Conservation (phyloP, 2,329 filamentous ascomycete genomes). For the Ceratocystis alfenasii region DNA sequence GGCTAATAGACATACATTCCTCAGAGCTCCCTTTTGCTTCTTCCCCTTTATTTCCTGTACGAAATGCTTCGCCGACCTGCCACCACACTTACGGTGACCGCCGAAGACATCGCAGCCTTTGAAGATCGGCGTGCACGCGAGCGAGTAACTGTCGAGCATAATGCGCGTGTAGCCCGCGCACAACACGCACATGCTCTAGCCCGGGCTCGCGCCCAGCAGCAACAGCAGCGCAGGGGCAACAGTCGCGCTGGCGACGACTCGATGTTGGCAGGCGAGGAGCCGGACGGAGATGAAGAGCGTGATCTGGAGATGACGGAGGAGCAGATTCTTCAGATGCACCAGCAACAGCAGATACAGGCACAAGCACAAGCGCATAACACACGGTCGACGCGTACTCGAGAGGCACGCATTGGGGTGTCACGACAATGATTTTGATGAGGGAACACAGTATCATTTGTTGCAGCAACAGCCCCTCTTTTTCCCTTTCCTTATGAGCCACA, state of each 20-base stretch:
- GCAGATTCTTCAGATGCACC: slow-evolving; percentile 17
- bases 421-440: not conserved
- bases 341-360: slow-evolving; percentile 25
- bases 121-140: slow-evolving; percentile 47
- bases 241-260: slow-evolving; percentile 3
- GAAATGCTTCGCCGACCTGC: slow-evolving; percentile 54
- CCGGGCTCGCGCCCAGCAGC: slow-evolving; percentile 23
- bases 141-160: slow-evolving; percentile 29
- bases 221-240: slow-evolving; percentile 18
- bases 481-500: not conserved
- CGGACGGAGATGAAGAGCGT: not conserved
- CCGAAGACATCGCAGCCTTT: slow-evolving; percentile 58
- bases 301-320: slow-evolving; percentile 21
- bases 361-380: slow-evolving; percentile 23
- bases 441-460: too few species aligned
- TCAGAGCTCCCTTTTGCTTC: not conserved
- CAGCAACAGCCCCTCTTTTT: not conserved
- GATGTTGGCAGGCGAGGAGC: slow-evolving; percentile 14
- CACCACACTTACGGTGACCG: slow-evolving; percentile 55
- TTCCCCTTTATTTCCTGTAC: not conserved
- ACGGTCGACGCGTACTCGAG: slow-evolving; percentile 15
- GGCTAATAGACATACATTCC: not conserved
- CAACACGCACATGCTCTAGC: slow-evolving; percentile 13
- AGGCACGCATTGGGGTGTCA: slow-evolving; percentile 17
- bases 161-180: slow-evolving; percentile 16